A percentile compares a stretch with the other conserved stretches of the same genome.
These are phyloP conservation scores for Penicillium salamii DNA, from an alignment of 495 filamentous ascomycete genomes.

Conservation along the genomic window DNA sequence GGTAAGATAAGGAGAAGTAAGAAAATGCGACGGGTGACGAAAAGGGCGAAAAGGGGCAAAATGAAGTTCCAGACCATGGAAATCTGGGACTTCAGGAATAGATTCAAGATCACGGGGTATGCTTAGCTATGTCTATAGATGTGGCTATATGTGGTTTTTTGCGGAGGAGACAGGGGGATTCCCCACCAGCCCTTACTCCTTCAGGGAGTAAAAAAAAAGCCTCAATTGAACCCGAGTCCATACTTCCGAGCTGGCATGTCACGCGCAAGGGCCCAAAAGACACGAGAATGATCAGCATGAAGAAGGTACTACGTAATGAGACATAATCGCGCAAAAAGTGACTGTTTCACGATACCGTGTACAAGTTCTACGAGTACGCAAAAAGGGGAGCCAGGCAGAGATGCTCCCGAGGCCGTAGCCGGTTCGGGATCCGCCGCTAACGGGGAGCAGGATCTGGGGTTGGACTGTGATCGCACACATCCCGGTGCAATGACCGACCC, in stretches of 20 bases:
- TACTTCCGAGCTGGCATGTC: slow-evolving; percentile 17
- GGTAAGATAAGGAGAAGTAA: slow-evolving; percentile 9
- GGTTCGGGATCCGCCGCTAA: slow-evolving; percentile 32
- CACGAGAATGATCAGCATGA: slow-evolving; percentile 19
- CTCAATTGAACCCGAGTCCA: slow-evolving; percentile 1
- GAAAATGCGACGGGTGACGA: slow-evolving; percentile 9
- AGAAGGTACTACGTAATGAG: slow-evolving; percentile 26
- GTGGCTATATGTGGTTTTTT: slow-evolving; percentile 9
- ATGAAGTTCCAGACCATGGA: neutral
- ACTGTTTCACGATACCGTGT: slow-evolving; percentile 2
- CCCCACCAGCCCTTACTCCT: slow-evolving; percentile 20
- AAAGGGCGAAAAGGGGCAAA: slow-evolving; percentile 11
- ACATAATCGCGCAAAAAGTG: slow-evolving; percentile 24
- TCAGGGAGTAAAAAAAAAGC: slow-evolving; percentile 10
- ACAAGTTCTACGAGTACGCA: neutral
- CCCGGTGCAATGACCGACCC: slow-evolving; percentile 3
- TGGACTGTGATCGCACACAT: slow-evolving; percentile 4
- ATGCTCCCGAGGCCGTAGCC: slow-evolving; percentile 22
- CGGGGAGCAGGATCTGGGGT: slow-evolving; percentile 28
- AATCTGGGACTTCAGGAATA: neutral
- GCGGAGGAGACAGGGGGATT: slow-evolving; percentile 13
- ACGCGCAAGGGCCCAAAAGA: slow-evolving; percentile 14
- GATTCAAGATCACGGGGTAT: slow-evolving; percentile 4
- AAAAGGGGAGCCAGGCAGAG: too few species aligned
- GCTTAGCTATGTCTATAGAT: neutral